These are phyloP conservation scores for Dactylellina parvicollis DNA, from an alignment of 2,329 filamentous ascomycete genomes.

Conservation along the genomic window DNA sequence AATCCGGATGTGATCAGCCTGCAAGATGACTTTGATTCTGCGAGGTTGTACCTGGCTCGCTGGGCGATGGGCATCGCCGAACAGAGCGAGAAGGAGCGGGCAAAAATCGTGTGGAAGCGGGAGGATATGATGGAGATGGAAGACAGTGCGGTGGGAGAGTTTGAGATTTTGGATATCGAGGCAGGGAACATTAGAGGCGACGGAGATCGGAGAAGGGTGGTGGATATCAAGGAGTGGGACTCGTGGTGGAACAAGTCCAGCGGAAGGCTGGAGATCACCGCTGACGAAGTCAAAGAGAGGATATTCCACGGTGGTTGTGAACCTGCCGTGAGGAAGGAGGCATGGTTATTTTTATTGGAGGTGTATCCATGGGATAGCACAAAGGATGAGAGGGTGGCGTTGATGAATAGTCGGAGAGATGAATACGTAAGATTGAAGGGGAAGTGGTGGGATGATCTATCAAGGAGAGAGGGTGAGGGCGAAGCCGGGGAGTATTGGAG, in stretches of 20 bases:
- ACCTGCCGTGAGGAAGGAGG: slow-evolving; percentile 92
- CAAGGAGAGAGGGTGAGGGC: slow-evolving; percentile 69
- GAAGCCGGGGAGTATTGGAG: slow-evolving; percentile 96
- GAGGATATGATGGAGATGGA: slow-evolving; percentile 92
- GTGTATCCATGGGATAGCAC: slow-evolving; percentile 95
- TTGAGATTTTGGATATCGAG: slow-evolving; percentile 87
- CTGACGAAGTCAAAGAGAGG: slow-evolving; percentile 95
- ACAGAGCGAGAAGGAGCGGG: slow-evolving; percentile 88
- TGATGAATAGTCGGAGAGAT: slow-evolving; percentile 85
- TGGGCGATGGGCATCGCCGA: slow-evolving; percentile 99
- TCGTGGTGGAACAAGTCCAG: slow-evolving; percentile 81
- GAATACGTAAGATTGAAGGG: slow-evolving; percentile 95
- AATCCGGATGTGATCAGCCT: slow-evolving; percentile 95
- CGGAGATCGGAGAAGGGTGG: slow-evolving; percentile 77
- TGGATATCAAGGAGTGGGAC: slow-evolving; percentile 89
- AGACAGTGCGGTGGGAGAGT: slow-evolving; percentile 92
- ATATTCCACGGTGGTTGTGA: slow-evolving; percentile 94
- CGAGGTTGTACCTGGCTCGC: slow-evolving; percentile 88
- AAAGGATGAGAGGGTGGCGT: slow-evolving; percentile 80
- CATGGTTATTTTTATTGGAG: slow-evolving; percentile 92
- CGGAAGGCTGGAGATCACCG: slow-evolving; percentile 79
- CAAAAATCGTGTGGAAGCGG: slow-evolving; percentile 90
- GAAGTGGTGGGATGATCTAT: slow-evolving; percentile 95
- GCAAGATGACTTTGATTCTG: slow-evolving; percentile 97
- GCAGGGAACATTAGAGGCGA: slow-evolving; percentile 71